A percentile compares a stretch with the other conserved stretches of the same genome.
These are phyloP conservation scores for Darksidea phi DNA, from an alignment of 495 filamentous ascomycete genomes.

Conservation along the genomic window DNA sequence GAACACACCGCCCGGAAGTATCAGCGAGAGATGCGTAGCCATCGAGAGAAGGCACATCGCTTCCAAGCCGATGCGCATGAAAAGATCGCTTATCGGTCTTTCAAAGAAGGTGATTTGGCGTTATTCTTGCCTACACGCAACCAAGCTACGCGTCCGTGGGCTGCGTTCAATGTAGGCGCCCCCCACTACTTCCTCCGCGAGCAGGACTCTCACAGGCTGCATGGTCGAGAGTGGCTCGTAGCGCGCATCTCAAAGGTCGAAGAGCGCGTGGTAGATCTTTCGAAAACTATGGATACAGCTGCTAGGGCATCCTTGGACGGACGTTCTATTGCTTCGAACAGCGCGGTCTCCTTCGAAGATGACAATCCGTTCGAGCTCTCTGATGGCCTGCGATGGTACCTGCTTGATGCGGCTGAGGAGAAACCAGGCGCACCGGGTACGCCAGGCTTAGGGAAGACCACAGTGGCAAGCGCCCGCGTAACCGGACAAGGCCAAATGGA, in stretches of 20 bases:
- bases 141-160: constrained; percentile 91
- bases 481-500: constrained; percentile 75
- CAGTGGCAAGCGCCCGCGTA: constrained; percentile 83
- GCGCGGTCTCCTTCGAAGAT: constrained; percentile 64
- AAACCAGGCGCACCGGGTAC: constrained; percentile 92
- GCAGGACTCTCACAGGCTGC: constrained; percentile 81
- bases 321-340: constrained; percentile 42
- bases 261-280: constrained; percentile 89
- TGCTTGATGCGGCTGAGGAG: constrained; percentile 89
- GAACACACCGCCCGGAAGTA: constrained; percentile 87
- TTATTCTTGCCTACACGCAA: constrained; percentile 94
- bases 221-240: constrained; percentile 84
- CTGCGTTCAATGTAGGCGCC: constrained; percentile 94
- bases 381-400: constrained; percentile 93
- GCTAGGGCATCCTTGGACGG: constrained; percentile 53
- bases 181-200: constrained; percentile 97
- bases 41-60: constrained; percentile 84
- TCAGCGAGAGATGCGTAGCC: constrained; percentile 80
- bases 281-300: constrained; percentile 64
- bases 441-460: constrained; percentile 82
- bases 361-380: constrained; percentile 98
- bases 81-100: constrained; percentile 93
- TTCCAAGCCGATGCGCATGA: constrained; percentile 85
- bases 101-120: constrained; percentile 95
- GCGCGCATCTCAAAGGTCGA: constrained; percentile 91